Evolutionary conservation across 352 stramenopile genomes (phyloP), one percentile per base, ranked within the genome.

Genomic region (Phytophthora sansomeana): DNA sequence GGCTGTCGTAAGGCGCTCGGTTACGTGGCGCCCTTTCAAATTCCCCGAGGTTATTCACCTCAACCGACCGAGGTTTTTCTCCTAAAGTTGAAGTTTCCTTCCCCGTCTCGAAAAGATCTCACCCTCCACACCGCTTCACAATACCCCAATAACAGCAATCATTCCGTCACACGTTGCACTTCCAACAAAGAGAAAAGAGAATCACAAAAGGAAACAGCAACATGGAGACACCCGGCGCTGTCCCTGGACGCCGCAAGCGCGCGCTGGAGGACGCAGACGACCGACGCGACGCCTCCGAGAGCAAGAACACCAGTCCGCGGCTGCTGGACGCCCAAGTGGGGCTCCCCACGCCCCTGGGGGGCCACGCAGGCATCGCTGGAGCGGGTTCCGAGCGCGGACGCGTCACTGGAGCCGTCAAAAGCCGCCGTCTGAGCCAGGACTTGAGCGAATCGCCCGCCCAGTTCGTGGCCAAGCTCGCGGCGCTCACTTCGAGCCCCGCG

Each of bases 171-270:
- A 48, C 33, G n/a, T 26, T 16, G 11, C 35, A 54, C 53, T 63
- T 58, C 29, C 46, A 53, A 28, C 43, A 59, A 33, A 9, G 43
- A 57, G 41, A 47, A 44, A 24, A 29, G n/a, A 56, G 38, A 28
- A 55, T 26, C 36, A 38, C 35, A 61, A 49, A 53, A 19, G 26
- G 24, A 67, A 59, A 42, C 35, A 82, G 32, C 61, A 63, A 32
- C 36, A 83, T 78, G 75, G 61, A 86, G 39, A 14, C 26, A 16
- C 26, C 43, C 16, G 36, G 42, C 48, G 52, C 39, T n/a, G 19
- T 24, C 58, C 2, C 21, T 7, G 44, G 47, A 26, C 56, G 61
- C 24, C 72, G 74, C 47, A 86, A 87, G 64, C 75, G 78, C 54
- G 44, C 66, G 29, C 58, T 80, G 19, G 66, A 80, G 6, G 66